phyloP scores from a whole-genome alignment of 1,284 basidiomycete genomes.

The Rhodotorula sp. region DNA sequence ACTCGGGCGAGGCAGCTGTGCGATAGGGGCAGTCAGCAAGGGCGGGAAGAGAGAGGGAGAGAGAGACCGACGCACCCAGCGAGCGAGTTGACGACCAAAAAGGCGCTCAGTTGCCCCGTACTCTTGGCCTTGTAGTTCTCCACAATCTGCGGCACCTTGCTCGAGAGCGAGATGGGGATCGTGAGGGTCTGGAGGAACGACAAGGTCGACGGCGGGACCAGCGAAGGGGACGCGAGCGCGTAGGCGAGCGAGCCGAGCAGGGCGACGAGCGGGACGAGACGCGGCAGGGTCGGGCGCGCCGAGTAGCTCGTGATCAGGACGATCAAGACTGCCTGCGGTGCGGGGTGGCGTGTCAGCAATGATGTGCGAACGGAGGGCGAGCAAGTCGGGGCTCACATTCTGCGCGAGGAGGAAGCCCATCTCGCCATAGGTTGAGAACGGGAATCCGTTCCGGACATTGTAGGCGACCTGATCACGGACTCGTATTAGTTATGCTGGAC shows the following conservation, averaged over 20 bases:
- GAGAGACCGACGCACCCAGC: conserved; percentile 49
- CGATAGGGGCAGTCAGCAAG: no score
- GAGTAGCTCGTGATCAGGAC: conserved; percentile 69
- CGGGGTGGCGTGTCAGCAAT: conserved; percentile 36
- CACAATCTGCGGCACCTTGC: conserved; percentile 81
- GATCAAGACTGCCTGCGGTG: conserved; percentile 60
- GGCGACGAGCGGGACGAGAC: conserved; percentile 44
- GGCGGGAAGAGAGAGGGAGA: no score
- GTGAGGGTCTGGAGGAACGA: conserved; percentile 56
- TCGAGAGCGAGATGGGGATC: conserved; percentile 76
- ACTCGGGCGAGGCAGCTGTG: conserved; percentile 73
- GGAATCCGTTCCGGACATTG: conserved; percentile 74
- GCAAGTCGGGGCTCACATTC: conserved; percentile 56
- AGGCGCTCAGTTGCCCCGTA: conserved; percentile 85
- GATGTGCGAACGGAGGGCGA: conserved; percentile 44
- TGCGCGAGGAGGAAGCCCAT: conserved; percentile 83
- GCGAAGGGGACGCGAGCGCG: conserved; percentile 48
- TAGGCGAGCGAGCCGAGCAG: conserved; percentile 54
- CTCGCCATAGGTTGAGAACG: conserved; percentile 94
- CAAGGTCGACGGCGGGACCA: conserved; percentile 59
- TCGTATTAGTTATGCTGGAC: no score
- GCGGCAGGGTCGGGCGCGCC: conserved; percentile 36
- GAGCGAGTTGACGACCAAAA: conserved; percentile 79
- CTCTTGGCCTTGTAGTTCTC: conserved; percentile 70
- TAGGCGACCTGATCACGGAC: conserved; percentile 54